Conservation (phyloP, 2,329 filamentous ascomycete genomes). For the Fusarium armeniacum region DNA sequence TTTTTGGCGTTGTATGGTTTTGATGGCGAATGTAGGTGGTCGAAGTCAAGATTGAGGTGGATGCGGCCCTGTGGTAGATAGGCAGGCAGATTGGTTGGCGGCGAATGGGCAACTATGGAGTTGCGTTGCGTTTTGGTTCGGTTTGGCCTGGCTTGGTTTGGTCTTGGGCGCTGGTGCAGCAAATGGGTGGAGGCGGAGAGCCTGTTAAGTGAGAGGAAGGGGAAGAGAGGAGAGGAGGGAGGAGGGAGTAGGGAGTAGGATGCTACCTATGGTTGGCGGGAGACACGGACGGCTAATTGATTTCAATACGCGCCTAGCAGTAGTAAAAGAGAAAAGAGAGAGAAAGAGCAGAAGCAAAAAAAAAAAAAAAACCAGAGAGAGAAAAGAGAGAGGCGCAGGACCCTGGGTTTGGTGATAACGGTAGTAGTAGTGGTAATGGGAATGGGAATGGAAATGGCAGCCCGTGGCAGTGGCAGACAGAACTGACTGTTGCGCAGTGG, state of each 20-base stretch:
- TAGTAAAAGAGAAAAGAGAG: constrained; percentile 5
- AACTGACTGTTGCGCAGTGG: constrained; percentile 27
- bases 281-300: constrained; percentile 29
- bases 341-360: neutral
- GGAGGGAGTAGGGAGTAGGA: constrained; percentile 18
- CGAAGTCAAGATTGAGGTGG: constrained; percentile 41
- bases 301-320: constrained; percentile 16
- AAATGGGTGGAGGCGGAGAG: constrained; percentile 40
- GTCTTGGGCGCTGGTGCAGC: constrained; percentile 34
- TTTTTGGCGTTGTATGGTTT: constrained; percentile 19
- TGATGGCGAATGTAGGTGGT: constrained; percentile 37
- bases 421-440: neutral
- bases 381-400: constrained; percentile 25
- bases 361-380: neutral
- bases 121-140: constrained; percentile 30
- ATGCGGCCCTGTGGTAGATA: constrained; percentile 38
- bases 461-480: constrained; percentile 9
- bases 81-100: constrained; percentile 20
- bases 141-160: constrained; percentile 17
- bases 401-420: constrained; percentile 16
- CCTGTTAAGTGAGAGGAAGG: constrained; percentile 7
- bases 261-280: constrained; percentile 18
- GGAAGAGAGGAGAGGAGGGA: constrained; percentile 11
- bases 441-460: neutral
- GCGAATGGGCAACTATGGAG: constrained; percentile 42